Base-by-base conservation (phyloP, 1,284 basidiomycete genomes). In the Ceratobasidium sp. region DNA sequence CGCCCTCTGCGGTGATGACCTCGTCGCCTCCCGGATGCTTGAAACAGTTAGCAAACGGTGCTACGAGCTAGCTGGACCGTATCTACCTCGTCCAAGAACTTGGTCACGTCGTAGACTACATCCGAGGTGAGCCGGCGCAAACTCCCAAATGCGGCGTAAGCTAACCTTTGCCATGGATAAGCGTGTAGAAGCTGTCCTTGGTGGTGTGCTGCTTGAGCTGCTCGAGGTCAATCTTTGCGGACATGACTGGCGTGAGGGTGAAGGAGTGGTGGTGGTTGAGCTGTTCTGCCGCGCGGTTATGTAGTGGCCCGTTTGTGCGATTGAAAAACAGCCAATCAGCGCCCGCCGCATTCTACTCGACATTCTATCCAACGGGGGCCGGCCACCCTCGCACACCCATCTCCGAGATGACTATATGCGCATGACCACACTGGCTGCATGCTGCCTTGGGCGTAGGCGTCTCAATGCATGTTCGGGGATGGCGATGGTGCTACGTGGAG, bases 1-100 rank as follows among this genome's bases (percentile, higher is more conserved):
- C 94, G 80, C 90, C 92, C 85, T 99, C 97, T 77, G 93, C 92
- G 74, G 98, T 83, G 77, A 99, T 89, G 74, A 99, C 97, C 84
- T 99, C 97, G 85, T 98, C 97, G 78, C 97, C 97, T 84, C 96
- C 96, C 29, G 95, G 95, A 83, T 98, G 97, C 95, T 98, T 80
- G 27, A 79, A 51, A 43, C 58, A 59, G 49, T 69, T 65, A 65
- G 77, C 74, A 65, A 27, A 34, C 14, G 46, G 41, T n/a, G 48
- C 56, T 41, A 66, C 43, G 53, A 66, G 65, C 31, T 48, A 13
- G n/a, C 5, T 51, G 43, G 16, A 34, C 24, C 8, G 14, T 9
- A 82, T 86, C 77, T 83, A 96, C 94, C 92, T 99, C 97, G 84
- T 98, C 96, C 80, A 97, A 86, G 89, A 99, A 99, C 81, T 92